These are phyloP conservation scores for Tricholoma saponaceum DNA, from an alignment of 768 basidiomycete genomes.

Conservation along the genomic window DNA sequence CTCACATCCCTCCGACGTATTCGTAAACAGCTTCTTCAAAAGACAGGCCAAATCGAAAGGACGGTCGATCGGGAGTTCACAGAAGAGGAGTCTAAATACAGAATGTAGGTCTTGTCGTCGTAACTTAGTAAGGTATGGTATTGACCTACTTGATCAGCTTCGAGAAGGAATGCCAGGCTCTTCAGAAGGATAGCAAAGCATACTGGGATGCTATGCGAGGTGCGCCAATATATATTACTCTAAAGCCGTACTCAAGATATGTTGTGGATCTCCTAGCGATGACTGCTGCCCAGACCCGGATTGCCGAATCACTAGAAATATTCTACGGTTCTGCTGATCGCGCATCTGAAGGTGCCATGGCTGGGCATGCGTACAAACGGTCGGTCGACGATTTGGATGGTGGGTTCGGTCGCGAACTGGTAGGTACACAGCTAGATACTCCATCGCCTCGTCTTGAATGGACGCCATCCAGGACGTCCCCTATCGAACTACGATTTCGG, in stretches of 20 bases:
- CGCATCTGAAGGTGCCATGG: constrained; percentile 90
- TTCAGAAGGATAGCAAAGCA: constrained; percentile 94
- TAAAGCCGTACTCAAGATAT: neutral
- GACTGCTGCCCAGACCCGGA: constrained; percentile 87
- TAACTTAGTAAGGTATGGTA: constrained; percentile 1
- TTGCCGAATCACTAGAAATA: constrained; percentile 89
- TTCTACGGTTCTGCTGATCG: constrained; percentile 89
- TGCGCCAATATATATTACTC: constrained; percentile 28
- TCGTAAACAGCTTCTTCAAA: constrained; percentile 75
- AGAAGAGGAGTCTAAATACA: constrained; percentile 88
- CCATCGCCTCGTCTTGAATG: constrained; percentile 1
- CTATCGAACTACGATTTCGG: constrained; percentile 91
- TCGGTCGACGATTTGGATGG: constrained; percentile 92
- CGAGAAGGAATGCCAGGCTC: constrained; percentile 91
- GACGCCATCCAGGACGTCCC: constrained; percentile 69
- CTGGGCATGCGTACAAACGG: constrained; percentile 92
- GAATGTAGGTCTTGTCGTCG: constrained; percentile 56
- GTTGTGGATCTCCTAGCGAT: constrained; percentile 55
- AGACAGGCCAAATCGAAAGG: constrained; percentile 96
- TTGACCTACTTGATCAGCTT: constrained; percentile 49
- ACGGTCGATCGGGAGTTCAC: constrained; percentile 93
- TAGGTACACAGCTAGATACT: constrained; percentile 29
- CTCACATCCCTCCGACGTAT: constrained; percentile 10
- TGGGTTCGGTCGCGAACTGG: constrained; percentile 80
- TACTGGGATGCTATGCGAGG: constrained; percentile 95